phyloP scores from a whole-genome alignment of 1,284 basidiomycete species.

The Malassezia dermatis region DNA sequence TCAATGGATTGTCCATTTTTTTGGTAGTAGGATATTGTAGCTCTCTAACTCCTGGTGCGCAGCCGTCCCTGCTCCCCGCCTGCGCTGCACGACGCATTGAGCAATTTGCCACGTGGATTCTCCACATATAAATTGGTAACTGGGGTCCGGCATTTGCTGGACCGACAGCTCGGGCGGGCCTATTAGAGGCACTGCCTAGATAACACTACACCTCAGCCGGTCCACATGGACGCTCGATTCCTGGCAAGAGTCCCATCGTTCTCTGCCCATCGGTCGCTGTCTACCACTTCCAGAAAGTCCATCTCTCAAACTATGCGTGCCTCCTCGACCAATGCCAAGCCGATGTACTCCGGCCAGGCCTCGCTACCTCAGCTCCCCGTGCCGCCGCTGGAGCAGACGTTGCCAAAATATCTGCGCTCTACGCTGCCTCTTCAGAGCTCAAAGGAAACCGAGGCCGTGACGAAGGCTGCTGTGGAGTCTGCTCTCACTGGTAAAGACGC shows the following conservation, averaged over 20 bases:
- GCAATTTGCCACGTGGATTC: neutral
- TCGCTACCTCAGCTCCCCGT: conserved; percentile 44
- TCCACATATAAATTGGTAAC: neutral
- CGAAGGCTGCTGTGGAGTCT: conserved; percentile 52
- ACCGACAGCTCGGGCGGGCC: neutral
- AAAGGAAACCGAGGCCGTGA: conserved; percentile 24
- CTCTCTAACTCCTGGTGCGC: neutral
- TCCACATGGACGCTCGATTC: neutral
- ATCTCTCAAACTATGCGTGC: conserved; percentile 5
- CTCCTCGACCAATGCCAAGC: conserved; percentile 14
- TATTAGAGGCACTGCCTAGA: neutral
- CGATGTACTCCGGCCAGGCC: conserved; percentile 36
- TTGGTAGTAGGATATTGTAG: neutral
- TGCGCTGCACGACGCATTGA: neutral
- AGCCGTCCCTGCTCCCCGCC: neutral
- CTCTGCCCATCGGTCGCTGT: neutral
- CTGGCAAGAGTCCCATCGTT: neutral
- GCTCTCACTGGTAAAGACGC: conserved; percentile 59
- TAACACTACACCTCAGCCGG: neutral
- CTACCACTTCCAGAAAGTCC: neutral
- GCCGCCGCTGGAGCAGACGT: conserved; percentile 39
- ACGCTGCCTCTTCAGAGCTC: conserved; percentile 34
- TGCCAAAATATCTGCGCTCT: conserved; percentile 37
- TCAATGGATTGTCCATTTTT: conserved; percentile 40
- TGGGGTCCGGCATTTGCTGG: neutral